phyloP scores from a whole-genome alignment of 257 asterid genomes.

The Solanum etuberosum region DNA sequence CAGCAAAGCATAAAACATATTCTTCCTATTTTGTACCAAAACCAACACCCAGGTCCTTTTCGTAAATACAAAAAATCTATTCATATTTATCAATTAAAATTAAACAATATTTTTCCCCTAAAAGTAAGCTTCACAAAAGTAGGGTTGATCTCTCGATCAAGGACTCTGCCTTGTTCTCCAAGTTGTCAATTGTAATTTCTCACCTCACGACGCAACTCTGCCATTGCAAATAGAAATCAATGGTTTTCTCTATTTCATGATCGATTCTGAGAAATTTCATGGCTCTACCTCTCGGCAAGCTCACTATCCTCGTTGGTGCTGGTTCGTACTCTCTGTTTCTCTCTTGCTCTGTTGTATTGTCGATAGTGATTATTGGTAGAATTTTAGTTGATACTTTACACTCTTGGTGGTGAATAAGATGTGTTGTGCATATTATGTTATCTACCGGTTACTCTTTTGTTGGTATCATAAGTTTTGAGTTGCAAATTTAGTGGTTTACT shows the following conservation, averaged over 20 bases:
- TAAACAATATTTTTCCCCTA: background rate
- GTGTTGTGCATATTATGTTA: background rate
- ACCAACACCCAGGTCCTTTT: background rate
- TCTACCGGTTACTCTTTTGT: background rate
- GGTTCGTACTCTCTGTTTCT: conserved; percentile 29
- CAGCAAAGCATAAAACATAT: background rate
- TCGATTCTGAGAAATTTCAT: conserved; percentile 21
- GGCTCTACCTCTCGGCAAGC: conserved; percentile 91
- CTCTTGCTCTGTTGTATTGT: background rate
- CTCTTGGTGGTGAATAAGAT: background rate
- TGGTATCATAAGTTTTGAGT: background rate
- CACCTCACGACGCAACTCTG: background rate
- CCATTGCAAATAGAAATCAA: background rate
- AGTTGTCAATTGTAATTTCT: background rate
- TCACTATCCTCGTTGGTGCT: conserved; percentile 74
- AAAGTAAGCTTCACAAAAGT: background rate
- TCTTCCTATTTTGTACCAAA: background rate
- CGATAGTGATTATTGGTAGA: background rate
- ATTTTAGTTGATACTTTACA: background rate
- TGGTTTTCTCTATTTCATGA: background rate
- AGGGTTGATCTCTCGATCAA: background rate
- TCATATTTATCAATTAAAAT: background rate
- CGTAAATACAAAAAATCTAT: background rate
- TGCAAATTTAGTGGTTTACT: background rate
- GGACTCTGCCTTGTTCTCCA: background rate